These are phyloP conservation scores for Lentinula sp. DNA, from an alignment of 768 basidiomycete genomes.

Conservation along the genomic window DNA sequence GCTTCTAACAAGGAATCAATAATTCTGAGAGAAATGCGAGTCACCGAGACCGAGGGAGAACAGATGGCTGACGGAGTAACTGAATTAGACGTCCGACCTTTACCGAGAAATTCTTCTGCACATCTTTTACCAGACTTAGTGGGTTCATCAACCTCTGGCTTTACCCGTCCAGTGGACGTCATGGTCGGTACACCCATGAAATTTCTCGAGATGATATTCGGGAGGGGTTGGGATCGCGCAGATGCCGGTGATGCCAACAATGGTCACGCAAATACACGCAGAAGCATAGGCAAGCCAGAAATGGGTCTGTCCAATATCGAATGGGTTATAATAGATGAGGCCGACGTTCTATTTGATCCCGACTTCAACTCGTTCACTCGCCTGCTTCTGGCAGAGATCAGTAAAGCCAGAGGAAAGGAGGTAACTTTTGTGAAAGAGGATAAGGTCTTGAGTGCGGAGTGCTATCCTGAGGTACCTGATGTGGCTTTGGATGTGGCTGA, in stretches of 20 bases:
- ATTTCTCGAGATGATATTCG: slow-evolving; percentile 52
- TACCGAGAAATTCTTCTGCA: background rate
- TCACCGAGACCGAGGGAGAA: slow-evolving; percentile 19
- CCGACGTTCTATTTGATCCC: slow-evolving; percentile 82
- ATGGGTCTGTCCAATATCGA: slow-evolving; percentile 68
- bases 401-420: slow-evolving; percentile 48
- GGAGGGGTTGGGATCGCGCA: slow-evolving; percentile 42
- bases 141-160: background rate
- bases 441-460: slow-evolving; percentile 14
- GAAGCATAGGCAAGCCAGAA: slow-evolving; percentile 35
- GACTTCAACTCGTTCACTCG: slow-evolving; percentile 78
- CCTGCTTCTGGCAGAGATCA: slow-evolving; percentile 64
- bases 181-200: slow-evolving; percentile 63
- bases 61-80: slow-evolving; percentile 8
- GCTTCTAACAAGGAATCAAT: slow-evolving; percentile 29
- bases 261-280: background rate
- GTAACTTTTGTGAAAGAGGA: slow-evolving; percentile 25
- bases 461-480: slow-evolving; percentile 14
- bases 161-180: slow-evolving; percentile 39
- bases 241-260: slow-evolving; percentile 20
- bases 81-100: slow-evolving; percentile 20
- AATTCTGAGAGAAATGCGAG: background rate
- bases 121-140: no score
- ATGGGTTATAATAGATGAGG: slow-evolving; percentile 90
- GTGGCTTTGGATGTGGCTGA: background rate